Evolutionary conservation across 257 asterid species (phyloP).

Genomic region (Nicotiana benthamiana): DNA sequence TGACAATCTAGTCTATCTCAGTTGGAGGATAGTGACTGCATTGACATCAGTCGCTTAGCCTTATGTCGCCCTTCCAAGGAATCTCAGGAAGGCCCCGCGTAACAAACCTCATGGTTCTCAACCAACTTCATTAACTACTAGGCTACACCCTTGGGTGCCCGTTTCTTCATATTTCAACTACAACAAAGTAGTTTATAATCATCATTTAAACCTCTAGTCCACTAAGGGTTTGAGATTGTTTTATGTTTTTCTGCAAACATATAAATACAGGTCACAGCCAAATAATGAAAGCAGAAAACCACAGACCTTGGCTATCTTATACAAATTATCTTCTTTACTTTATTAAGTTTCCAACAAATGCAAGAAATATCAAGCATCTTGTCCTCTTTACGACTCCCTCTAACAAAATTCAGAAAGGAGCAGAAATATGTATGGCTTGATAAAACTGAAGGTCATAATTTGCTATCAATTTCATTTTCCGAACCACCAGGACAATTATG

Average conservation of each 20-base stretch:
- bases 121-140: too few species aligned
- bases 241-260: neutral
- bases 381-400: neutral
- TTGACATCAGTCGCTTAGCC: too few species aligned
- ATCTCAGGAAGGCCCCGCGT: too few species aligned
- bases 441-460: neutral
- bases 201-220: neutral
- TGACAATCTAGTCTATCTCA: too few species aligned
- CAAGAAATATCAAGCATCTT: neutral
- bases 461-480: neutral
- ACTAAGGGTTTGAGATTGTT: neutral
- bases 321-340: neutral
- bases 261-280: neutral
- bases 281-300: neutral
- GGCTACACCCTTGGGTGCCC: too few species aligned
- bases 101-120: too few species aligned
- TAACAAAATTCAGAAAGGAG: neutral
- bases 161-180: neutral
- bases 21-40: too few species aligned
- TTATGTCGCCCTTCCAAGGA: too few species aligned
- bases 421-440: neutral
- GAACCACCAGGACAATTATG: constrained; percentile 7
- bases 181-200: neutral
- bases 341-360: neutral
- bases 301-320: neutral